These are phyloP conservation scores for Nemophila menziesii DNA, from an alignment of 257 asterid genomes.

Conservation along the genomic window DNA sequence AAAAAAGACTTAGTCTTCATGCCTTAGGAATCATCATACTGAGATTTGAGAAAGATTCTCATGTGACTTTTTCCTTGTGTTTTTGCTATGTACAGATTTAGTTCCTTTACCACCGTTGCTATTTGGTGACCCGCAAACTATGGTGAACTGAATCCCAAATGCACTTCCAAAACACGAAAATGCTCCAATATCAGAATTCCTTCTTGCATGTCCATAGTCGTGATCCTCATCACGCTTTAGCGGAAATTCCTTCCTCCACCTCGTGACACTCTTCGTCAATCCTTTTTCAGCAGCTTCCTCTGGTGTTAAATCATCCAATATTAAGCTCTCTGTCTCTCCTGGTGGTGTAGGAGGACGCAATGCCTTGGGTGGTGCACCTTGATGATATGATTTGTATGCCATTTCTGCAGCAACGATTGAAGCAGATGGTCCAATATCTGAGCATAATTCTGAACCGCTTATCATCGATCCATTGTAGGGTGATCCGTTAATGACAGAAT, in stretches of 20 bases:
- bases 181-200: slow-evolving; percentile 31
- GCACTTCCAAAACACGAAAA: slow-evolving; percentile 53
- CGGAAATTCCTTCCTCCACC: slow-evolving; percentile 18
- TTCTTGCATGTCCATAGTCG: slow-evolving; percentile 10
- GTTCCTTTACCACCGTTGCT: slow-evolving; percentile 9
- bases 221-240: neutral
- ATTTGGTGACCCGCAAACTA: slow-evolving; percentile 64
- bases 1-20: too few species aligned
- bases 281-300: slow-evolving; percentile 62
- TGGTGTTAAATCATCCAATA: slow-evolving; percentile 43
- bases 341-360: neutral
- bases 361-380: neutral
- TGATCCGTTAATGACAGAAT: slow-evolving; percentile 11
- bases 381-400: slow-evolving; percentile 25
- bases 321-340: slow-evolving; percentile 33
- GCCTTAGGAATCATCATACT: too few species aligned
- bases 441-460: slow-evolving; percentile 44
- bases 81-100: slow-evolving; percentile 13
- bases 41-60: too few species aligned
- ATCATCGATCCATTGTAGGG: slow-evolving; percentile 16
- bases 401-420: slow-evolving; percentile 76
- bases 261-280: slow-evolving; percentile 15
- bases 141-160: slow-evolving; percentile 56
- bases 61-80: slow-evolving; percentile 25
- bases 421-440: slow-evolving; percentile 85